phyloP scores from a whole-genome alignment of 2,329 filamentous ascomycete species.

The Elsinoe arachidis region DNA sequence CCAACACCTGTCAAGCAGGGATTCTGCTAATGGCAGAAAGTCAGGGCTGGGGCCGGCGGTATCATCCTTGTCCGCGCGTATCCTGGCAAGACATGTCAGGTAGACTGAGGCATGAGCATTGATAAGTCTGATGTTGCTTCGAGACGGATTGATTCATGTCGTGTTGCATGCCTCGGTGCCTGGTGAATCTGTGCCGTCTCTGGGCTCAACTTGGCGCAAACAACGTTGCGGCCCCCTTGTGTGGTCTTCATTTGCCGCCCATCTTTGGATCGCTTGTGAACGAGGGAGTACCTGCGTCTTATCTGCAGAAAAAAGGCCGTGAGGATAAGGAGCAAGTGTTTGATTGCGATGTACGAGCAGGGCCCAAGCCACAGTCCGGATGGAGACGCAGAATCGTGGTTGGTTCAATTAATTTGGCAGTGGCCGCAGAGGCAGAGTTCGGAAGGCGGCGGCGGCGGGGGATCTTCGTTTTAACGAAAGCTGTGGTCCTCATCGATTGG shows the following conservation, averaged over 20 bases:
- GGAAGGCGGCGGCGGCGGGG: neutral
- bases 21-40: no score
- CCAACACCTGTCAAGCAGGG: no score
- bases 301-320: neutral
- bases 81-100: no score
- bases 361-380: neutral
- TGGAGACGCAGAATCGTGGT: neutral
- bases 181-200: neutral
- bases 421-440: neutral
- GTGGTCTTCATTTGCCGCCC: neutral
- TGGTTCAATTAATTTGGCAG: neutral
- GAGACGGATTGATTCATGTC: neutral
- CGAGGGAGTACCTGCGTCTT: neutral
- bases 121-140: neutral
- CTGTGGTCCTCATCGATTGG: neutral
- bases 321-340: neutral
- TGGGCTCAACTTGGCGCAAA: neutral
- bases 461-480: slow-evolving; percentile 1
- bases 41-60: no score
- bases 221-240: neutral
- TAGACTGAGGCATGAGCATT: no score
- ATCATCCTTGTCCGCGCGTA: no score
- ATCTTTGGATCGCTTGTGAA: neutral
- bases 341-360: neutral
- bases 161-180: neutral